Evolutionary conservation across 208 protist species (phyloP).

Genomic region (Acanthamoeba triangularis): DNA sequence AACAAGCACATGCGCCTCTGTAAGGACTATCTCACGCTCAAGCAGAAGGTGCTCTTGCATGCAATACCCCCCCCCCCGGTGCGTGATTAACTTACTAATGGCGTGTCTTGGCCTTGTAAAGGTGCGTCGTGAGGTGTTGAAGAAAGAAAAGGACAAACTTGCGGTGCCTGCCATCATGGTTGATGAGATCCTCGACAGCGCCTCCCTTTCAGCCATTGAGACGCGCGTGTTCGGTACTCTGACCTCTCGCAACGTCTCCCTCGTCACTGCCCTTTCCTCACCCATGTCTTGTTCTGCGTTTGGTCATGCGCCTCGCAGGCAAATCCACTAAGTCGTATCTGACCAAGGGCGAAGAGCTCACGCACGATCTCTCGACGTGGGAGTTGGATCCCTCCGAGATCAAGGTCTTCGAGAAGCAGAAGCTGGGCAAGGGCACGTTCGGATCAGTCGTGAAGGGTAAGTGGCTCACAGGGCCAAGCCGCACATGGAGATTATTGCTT

Average conservation of each 20-base stretch:
- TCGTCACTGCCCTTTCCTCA: neutral
- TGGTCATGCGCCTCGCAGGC: neutral
- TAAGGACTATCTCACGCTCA: conserved; percentile 39
- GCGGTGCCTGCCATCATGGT: neutral
- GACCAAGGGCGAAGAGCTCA: conserved; percentile 63
- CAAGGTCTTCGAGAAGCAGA: conserved; percentile 61
- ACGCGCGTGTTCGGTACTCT: conserved; percentile 49
- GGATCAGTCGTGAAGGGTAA: conserved; percentile 58
- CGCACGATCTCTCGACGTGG: conserved; percentile 65
- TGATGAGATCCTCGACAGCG: conserved; percentile 6
- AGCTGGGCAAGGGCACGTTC: conserved; percentile 70
- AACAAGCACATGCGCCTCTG: conserved; percentile 20
- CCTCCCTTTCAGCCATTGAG: conserved; percentile 12
- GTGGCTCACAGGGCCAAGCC: neutral
- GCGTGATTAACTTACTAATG: neutral
- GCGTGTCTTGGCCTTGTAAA: neutral
- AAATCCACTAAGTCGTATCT: conserved; percentile 35
- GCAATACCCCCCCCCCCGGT: neutral
- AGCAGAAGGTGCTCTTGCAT: neutral
- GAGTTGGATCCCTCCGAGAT: conserved; percentile 62
- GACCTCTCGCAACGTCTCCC: neutral
- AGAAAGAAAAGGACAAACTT: conserved; percentile 19
- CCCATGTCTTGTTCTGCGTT: neutral
- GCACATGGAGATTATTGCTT: neutral
- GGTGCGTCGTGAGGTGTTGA: conserved; percentile 7